Conservation (phyloP, 2,329 filamentous ascomycete genomes). For the Fusarium sambucinum region DNA sequence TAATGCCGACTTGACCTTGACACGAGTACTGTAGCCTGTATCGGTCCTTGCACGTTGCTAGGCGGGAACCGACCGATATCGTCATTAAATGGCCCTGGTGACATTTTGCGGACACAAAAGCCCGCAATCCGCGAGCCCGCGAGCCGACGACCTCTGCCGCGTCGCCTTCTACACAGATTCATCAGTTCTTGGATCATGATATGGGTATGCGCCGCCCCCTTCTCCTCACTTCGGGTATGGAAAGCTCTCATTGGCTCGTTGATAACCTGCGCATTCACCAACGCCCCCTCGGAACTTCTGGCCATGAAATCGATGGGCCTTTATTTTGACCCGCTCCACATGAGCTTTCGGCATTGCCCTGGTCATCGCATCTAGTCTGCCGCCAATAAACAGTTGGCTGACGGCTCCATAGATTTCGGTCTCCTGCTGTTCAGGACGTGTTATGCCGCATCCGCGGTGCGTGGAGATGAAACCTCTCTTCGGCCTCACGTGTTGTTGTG, state of each 20-base stretch:
- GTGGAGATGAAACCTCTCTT: slow-evolving; percentile 48
- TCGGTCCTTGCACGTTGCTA: slow-evolving; percentile 30
- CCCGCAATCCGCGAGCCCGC: slow-evolving; percentile 32
- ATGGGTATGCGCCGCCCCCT: slow-evolving; percentile 38
- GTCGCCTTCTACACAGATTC: slow-evolving; percentile 27
- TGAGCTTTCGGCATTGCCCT: slow-evolving; percentile 31
- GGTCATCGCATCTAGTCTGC: slow-evolving; percentile 28
- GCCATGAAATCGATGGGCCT: slow-evolving; percentile 37
- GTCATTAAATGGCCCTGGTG: slow-evolving; percentile 34
- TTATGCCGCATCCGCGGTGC: slow-evolving; percentile 45
- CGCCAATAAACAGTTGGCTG: slow-evolving; percentile 29
- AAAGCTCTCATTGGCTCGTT: slow-evolving; percentile 47
- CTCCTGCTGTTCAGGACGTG: slow-evolving; percentile 37
- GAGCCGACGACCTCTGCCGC: slow-evolving; percentile 37
- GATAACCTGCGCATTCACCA: slow-evolving; percentile 38
- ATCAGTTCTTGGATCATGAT: slow-evolving; percentile 33
- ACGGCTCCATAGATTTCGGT: slow-evolving; percentile 31
- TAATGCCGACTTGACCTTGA: slow-evolving; percentile 21
- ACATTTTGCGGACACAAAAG: slow-evolving; percentile 41
- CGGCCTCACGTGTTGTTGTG: slow-evolving; percentile 47
- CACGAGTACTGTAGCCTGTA: slow-evolving; percentile 28
- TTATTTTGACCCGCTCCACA: slow-evolving; percentile 36
- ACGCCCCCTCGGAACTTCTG: slow-evolving; percentile 40
- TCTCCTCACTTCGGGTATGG: slow-evolving; percentile 49
- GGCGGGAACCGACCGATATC: slow-evolving; percentile 38